Conservation (phyloP, 2,329 filamentous ascomycete genomes). For the Alternaria incomplexa region DNA sequence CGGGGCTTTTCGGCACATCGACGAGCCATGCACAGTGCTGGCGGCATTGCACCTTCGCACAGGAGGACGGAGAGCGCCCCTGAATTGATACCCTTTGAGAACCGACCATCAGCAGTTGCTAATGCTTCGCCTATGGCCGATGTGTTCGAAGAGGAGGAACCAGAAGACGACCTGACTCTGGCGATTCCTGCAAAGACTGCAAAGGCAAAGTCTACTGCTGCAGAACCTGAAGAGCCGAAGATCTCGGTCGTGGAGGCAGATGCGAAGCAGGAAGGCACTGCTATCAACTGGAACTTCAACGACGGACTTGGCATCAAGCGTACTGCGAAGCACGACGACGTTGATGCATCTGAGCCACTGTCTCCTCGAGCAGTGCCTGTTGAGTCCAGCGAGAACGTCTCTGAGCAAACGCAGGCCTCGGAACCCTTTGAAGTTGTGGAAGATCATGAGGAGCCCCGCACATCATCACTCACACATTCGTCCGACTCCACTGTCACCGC, state of each 20-base stretch:
- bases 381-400: conserved; percentile 5
- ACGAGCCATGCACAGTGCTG: conserved; percentile 77
- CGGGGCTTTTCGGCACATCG: conserved; percentile 55
- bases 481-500: conserved; percentile 57
- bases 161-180: conserved; percentile 60
- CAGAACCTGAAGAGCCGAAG: conserved; percentile 48
- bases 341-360: conserved; percentile 24
- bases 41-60: conserved; percentile 77
- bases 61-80: conserved; percentile 81
- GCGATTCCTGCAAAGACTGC: conserved; percentile 12
- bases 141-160: conserved; percentile 83
- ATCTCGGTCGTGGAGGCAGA: conserved; percentile 57
- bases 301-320: conserved; percentile 47
- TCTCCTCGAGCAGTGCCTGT: conserved; percentile 33
- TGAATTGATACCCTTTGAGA: conserved; percentile 77
- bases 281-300: conserved; percentile 53
- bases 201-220: conserved; percentile 19
- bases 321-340: conserved; percentile 11
- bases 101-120: conserved; percentile 53
- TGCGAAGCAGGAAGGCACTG: conserved; percentile 44
- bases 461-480: conserved; percentile 57
- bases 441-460: conserved; percentile 56
- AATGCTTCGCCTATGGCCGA: conserved; percentile 80
- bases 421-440: conserved; percentile 54
- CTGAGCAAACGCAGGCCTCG: conserved; percentile 23